Conservation (phyloP, 306 rosid species). For the Hylodesmum podocarpum region DNA sequence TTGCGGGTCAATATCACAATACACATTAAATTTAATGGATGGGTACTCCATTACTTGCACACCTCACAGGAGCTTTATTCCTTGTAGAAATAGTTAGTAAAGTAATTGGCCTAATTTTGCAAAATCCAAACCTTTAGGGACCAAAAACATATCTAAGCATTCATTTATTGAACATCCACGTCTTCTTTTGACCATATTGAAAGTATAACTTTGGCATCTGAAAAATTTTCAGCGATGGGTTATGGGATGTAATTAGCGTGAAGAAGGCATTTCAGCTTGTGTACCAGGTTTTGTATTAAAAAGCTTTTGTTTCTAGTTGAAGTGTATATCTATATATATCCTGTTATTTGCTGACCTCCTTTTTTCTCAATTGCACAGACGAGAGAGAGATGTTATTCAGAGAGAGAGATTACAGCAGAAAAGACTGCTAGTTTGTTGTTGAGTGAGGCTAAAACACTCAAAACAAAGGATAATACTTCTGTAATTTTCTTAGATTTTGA, state of each 20-base stretch:
- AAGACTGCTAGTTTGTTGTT: conserved; percentile 77
- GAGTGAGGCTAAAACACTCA: conserved; percentile 87
- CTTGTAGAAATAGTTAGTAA: conserved; percentile 7
- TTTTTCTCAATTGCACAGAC: conserved; percentile 45
- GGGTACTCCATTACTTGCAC: background rate
- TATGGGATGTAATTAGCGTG: conserved; percentile 84
- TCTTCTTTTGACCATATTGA: background rate
- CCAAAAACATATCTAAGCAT: no score
- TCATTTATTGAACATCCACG: background rate
- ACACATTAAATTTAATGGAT: background rate
- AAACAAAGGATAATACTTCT: conserved; percentile 97
- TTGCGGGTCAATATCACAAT: background rate
- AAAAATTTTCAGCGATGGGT: conserved; percentile 74
- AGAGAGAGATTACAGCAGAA: conserved; percentile 60
- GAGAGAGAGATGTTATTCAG: conserved; percentile 54
- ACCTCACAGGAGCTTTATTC: conserved; percentile 1
- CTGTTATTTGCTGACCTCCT: background rate
- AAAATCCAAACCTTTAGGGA: background rate
- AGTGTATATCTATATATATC: background rate
- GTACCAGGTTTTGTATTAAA: conserved; percentile 56
- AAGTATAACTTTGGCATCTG: conserved; percentile 24
- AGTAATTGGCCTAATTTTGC: conserved; percentile 6
- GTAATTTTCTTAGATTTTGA: conserved; percentile 93
- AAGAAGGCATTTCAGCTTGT: conserved; percentile 83
- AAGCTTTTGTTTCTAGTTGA: background rate